Evolutionary conservation across 164 flowering plant genomes (phyloP).

Genomic region (Macadamia tetraphylla): DNA sequence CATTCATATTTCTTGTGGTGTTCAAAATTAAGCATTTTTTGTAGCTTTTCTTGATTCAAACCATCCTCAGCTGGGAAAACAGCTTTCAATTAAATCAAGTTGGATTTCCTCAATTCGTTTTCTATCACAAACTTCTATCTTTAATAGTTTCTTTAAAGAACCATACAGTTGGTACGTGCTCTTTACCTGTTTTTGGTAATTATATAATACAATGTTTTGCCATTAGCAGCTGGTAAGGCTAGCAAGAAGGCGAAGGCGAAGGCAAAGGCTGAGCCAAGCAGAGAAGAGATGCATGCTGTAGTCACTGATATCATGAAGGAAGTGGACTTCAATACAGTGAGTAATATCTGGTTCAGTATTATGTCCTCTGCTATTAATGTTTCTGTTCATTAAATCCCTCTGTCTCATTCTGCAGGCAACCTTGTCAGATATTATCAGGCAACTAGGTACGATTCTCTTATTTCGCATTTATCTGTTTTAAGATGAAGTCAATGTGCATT

Average conservation of each 20-base stretch:
- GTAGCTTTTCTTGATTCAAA: too few species aligned
- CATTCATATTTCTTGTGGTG: too few species aligned
- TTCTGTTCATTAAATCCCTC: slow-evolving; percentile 5
- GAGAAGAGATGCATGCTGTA: slow-evolving; percentile 63
- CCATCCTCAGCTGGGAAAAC: too few species aligned
- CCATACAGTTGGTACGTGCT: too few species aligned
- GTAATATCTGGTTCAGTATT: slow-evolving; percentile 14
- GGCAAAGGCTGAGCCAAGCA: slow-evolving; percentile 50
- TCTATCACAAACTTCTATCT: too few species aligned
- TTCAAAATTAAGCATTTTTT: too few species aligned
- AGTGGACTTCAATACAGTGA: slow-evolving; percentile 86
- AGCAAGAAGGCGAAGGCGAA: slow-evolving; percentile 20
- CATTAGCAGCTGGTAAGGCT: slow-evolving; percentile 45
- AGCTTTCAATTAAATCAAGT: too few species aligned
- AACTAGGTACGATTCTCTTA: slow-evolving; percentile 44
- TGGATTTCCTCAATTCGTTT: too few species aligned
- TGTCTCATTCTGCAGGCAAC: slow-evolving; percentile 51
- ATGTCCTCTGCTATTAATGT: not conserved
- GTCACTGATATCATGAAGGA: slow-evolving; percentile 58
- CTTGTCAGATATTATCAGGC: slow-evolving; percentile 71
- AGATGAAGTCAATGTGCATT: too few species aligned
- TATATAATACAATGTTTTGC: not conserved
- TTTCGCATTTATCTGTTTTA: too few species aligned
- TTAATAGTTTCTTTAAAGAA: too few species aligned
- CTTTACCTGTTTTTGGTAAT: not conserved